Conservation (phyloP, 768 basidiomycete species). For the Lactifluus volemus region DNA sequence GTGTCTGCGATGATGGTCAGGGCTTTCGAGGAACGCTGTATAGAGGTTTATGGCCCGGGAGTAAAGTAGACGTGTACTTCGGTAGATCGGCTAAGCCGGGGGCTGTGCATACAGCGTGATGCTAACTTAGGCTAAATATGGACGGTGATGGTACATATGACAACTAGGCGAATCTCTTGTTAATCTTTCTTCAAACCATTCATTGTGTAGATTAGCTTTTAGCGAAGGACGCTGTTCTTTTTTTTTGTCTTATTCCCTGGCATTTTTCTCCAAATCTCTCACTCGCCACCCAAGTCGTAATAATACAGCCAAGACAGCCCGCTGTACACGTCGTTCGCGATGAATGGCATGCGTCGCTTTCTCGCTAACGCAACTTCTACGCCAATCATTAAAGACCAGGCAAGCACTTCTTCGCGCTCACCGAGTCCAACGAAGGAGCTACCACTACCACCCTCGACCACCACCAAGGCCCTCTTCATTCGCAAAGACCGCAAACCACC, state of each 20-base stretch:
- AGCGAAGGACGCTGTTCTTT: neutral
- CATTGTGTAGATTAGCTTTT: neutral
- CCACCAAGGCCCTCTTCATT: slow-evolving; percentile 20
- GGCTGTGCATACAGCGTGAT: neutral
- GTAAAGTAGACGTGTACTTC: neutral
- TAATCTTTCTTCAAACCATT: neutral
- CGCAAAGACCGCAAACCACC: slow-evolving; percentile 18
- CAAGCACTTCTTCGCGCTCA: slow-evolving; percentile 19
- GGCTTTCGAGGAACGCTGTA: slow-evolving; percentile 85
- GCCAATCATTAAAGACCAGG: neutral
- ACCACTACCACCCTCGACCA: slow-evolving; percentile 10
- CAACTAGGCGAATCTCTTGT: neutral
- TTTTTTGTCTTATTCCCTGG: neutral
- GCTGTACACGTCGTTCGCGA: slow-evolving; percentile 1
- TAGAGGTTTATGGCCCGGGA: slow-evolving; percentile 53
- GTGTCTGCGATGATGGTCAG: slow-evolving; percentile 84
- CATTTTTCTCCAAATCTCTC: neutral
- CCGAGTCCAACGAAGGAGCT: slow-evolving; percentile 18
- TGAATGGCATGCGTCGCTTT: slow-evolving; percentile 30
- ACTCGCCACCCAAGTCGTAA: neutral
- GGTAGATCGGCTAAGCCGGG: neutral
- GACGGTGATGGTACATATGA: neutral
- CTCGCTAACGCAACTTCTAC: slow-evolving; percentile 15
- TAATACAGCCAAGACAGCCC: neutral
- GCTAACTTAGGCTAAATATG: neutral